Evolutionary conservation across 2,329 filamentous ascomycete species (phyloP).

Genomic region (Stenocarpella maydis): DNA sequence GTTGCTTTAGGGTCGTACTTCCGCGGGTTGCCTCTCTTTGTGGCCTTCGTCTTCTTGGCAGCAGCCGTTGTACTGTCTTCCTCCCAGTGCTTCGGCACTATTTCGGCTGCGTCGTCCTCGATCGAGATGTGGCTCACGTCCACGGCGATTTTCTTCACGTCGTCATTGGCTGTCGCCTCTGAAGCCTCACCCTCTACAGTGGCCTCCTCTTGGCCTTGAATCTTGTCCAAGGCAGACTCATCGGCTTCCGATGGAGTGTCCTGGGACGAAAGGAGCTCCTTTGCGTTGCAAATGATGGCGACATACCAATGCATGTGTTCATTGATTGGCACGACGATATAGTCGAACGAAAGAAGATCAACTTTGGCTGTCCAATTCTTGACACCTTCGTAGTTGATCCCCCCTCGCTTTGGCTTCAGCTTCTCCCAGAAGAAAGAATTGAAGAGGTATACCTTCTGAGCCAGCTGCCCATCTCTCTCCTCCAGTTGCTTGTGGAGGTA

Average conservation of each 20-base stretch:
- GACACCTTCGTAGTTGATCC: constrained; percentile 86
- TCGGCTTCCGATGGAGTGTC: neutral
- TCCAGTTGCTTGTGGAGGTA: constrained; percentile 72
- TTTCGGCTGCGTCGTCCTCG: constrained; percentile 19
- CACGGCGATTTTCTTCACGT: constrained; percentile 15
- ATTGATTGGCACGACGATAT: constrained; percentile 91
- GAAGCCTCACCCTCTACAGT: neutral
- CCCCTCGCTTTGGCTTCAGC: constrained; percentile 68
- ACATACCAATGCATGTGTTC: constrained; percentile 91
- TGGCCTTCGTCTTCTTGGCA: constrained; percentile 37
- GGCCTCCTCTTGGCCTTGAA: neutral
- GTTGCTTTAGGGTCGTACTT: constrained; percentile 64
- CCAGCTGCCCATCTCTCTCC: constrained; percentile 60
- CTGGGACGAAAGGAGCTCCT: constrained; percentile 59
- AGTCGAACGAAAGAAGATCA: constrained; percentile 86
- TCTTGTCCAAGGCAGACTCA: neutral
- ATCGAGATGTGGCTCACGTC: constrained; percentile 28
- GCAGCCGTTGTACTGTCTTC: neutral
- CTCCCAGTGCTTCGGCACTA: neutral
- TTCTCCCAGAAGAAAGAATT: constrained; percentile 92
- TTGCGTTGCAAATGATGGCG: constrained; percentile 91
- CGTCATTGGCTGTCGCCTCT: constrained; percentile 31
- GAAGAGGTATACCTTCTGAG: constrained; percentile 81
- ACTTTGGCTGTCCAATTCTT: constrained; percentile 87
- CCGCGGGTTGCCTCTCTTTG: constrained; percentile 43